phyloP scores from a whole-genome alignment of 352 stramenopile species.

The Aphanomyces euteiches region DNA sequence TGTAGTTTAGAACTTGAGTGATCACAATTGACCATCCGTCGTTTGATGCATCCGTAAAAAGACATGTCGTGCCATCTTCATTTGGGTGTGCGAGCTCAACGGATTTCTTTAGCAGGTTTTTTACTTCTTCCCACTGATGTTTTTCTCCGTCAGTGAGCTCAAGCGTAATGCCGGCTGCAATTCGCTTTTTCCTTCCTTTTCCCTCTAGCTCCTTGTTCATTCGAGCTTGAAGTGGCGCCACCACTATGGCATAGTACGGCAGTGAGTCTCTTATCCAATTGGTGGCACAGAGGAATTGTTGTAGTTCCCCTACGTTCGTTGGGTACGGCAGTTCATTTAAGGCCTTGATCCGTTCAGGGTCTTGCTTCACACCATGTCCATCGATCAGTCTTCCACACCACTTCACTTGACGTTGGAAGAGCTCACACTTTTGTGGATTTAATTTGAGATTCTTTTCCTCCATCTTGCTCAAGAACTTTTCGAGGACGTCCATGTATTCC shows the following conservation, averaged over 20 bases:
- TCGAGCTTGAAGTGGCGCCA: neutral
- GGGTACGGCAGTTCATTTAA: constrained; percentile 26
- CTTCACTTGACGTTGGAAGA: too few relatives aligned
- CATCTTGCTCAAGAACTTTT: constrained; percentile 32
- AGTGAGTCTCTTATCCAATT: constrained; percentile 17
- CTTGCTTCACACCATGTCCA: constrained; percentile 9
- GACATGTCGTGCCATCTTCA: constrained; percentile 4
- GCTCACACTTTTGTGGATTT: constrained; percentile 30
- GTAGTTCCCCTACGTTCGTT: constrained; percentile 26
- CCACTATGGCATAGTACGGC: neutral
- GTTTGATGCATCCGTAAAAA: constrained; percentile 30
- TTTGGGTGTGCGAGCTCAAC: neutral
- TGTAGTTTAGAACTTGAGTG: constrained; percentile 29
- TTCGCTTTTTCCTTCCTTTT: neutral
- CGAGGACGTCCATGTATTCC: constrained; percentile 32
- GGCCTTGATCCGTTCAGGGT: constrained; percentile 20
- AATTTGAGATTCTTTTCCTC: constrained; percentile 34
- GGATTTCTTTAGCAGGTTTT: neutral
- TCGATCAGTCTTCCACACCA: constrained; percentile 29
- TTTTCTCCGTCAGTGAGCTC: neutral
- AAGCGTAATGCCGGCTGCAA: neutral
- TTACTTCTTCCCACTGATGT: neutral
- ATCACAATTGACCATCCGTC: constrained; percentile 29
- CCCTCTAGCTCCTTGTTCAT: neutral
- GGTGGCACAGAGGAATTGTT: constrained; percentile 18